Evolutionary conservation across 2,329 filamentous ascomycete species (phyloP).

Genomic region (Penicillium sclerotiorum): DNA sequence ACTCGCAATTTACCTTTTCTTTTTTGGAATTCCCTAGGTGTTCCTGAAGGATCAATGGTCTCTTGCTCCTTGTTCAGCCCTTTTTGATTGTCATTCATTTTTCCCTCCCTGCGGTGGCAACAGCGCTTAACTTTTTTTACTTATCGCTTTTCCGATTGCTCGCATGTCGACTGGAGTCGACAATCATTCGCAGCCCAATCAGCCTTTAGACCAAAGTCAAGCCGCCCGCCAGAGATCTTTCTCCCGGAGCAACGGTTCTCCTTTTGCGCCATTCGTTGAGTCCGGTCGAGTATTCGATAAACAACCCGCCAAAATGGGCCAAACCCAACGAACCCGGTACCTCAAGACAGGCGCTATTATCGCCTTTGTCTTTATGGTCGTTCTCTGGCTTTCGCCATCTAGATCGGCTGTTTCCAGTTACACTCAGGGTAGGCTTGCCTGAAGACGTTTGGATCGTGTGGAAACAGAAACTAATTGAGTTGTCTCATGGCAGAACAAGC

Average conservation of each 20-base stretch:
- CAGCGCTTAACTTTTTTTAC: conserved; percentile 22
- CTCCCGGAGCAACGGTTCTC: conserved; percentile 50
- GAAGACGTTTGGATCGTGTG: not conserved
- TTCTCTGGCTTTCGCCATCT: conserved; percentile 56
- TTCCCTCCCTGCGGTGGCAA: conserved; percentile 19
- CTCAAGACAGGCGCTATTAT: conserved; percentile 65
- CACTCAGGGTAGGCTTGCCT: conserved; percentile 23
- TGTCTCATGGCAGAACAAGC: conserved; percentile 25
- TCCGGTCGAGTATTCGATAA: conserved; percentile 45
- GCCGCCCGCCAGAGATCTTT: conserved; percentile 56
- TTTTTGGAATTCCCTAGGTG: conserved; percentile 28
- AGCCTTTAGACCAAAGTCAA: conserved; percentile 58
- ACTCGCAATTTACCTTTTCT: conserved; percentile 14
- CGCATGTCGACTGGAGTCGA: conserved; percentile 61
- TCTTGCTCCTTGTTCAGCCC: conserved; percentile 10
- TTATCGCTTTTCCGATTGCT: conserved; percentile 30
- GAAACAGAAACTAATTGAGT: conserved; percentile 6
- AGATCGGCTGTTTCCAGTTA: conserved; percentile 29
- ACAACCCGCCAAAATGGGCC: conserved; percentile 58
- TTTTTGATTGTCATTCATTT: conserved; percentile 28
- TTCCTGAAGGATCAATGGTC: conserved; percentile 33
- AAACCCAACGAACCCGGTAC: conserved; percentile 62
- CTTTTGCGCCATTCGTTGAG: conserved; percentile 51
- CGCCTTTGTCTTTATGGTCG: conserved; percentile 59
- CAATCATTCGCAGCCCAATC: conserved; percentile 51